A percentile compares a stretch with the other conserved stretches of the same genome.
These are phyloP conservation scores for Psidium guajava DNA, from an alignment of 345 rosid genomes.

Conservation along the genomic window DNA sequence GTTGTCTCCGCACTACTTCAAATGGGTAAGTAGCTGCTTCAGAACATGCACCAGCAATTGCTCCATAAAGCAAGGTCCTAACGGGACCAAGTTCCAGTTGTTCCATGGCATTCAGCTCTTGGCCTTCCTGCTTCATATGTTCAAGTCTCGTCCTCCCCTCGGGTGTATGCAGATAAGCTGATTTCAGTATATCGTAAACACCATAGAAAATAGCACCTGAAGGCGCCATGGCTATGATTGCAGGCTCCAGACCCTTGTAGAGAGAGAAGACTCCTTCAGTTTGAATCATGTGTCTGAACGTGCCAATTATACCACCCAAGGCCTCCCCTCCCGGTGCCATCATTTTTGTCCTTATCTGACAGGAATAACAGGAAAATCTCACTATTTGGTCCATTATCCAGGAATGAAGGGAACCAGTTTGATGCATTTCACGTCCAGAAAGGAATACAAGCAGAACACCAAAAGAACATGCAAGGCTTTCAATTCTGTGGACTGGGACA, in stretches of 20 bases:
- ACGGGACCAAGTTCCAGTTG: constrained; percentile 70
- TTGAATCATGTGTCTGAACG: no score
- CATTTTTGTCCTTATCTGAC: constrained; percentile 52
- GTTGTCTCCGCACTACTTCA: constrained; percentile 88
- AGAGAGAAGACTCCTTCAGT: no score
- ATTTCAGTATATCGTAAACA: no score
- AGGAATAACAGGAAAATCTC: not conserved
- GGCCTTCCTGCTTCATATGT: not conserved
- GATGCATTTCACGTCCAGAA: not conserved
- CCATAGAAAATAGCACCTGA: no score
- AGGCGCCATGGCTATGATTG: no score
- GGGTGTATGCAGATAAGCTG: no score
- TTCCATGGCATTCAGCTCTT: constrained; percentile 61
- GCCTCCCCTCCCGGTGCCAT: no score
- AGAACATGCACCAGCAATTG: constrained; percentile 75
- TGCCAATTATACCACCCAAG: no score
- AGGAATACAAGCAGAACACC: not conserved
- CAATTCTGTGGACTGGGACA: not conserved
- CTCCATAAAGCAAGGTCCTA: constrained; percentile 80
- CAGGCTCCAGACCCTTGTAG: no score
- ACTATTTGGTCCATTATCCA: not conserved
- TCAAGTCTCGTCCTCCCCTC: no score
- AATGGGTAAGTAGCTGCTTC: constrained; percentile 95
- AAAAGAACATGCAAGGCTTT: not conserved
- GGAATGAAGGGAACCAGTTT: not conserved